Evolutionary conservation across 441 rosid genomes (phyloP), one percentile per base, ranked within the genome.

Genomic region (Omphalea diandra): DNA sequence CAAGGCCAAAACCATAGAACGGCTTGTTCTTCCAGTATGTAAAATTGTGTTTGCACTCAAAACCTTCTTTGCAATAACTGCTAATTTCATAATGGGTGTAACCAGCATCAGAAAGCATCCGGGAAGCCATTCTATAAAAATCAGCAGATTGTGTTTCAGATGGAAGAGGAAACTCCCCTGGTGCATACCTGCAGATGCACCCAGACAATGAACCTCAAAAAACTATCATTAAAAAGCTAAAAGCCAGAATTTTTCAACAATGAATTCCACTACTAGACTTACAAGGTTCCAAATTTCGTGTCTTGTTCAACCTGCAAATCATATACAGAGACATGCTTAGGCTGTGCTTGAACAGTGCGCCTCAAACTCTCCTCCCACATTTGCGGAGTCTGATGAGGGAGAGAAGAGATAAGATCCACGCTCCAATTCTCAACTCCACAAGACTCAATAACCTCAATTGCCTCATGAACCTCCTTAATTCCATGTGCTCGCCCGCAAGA

Each of bases 271-370:
- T 35, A 14, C 60, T 17, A 63, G 47, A 82, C 98, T 86, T 81
- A 88, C 98, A 94, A 50, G 35, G 55, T 73, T 63, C 88, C 92
- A 74, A 94, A 92, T 83, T 94, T 87, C 0, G 99, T 92, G 84
- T 88, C 99, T 79, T 85, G 85, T 75, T 92, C 99, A 54, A 94
- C 99, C 85, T 90, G 99, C 88, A 95, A 77, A 83, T 95, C 99
- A 83, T 95, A 95, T 1, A 92, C 93, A 33, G 99, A 92, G 12
- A 90, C 88, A 79, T 92, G 98, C 46, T 77, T 75, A 29, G 96
- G 97, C 53, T 75, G 75, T 32, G 96, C 84, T 62, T 84, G 83
- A 2, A 88, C 69, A 15, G 94, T 79, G 36, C 75, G 76, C 68
- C 79, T 82, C 88, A 92, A 85, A 72, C 97, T 89, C 74, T 87